These are phyloP conservation scores for Leishmania arabica DNA, from an alignment of 208 protist species.

Conservation along the genomic window DNA sequence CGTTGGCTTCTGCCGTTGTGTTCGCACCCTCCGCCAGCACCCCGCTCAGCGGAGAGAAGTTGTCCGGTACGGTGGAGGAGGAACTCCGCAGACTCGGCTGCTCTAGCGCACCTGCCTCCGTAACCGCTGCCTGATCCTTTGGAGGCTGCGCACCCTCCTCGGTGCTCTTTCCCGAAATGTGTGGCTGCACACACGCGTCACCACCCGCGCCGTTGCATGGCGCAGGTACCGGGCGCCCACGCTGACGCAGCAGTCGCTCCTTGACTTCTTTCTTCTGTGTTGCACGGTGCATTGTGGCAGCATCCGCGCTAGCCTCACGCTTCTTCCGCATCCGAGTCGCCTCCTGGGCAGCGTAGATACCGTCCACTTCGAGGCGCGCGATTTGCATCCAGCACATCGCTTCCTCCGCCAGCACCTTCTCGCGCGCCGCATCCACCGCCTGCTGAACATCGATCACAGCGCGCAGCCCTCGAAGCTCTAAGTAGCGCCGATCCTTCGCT, in stretches of 20 bases:
- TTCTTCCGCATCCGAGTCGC: conserved; percentile 14
- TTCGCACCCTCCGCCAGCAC: neutral
- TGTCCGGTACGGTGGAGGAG: conserved; percentile 18
- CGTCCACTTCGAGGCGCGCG: conserved; percentile 33
- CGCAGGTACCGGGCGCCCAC: neutral
- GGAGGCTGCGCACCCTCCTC: neutral
- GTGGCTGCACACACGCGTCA: neutral
- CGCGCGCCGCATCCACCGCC: conserved; percentile 27
- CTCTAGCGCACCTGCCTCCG: neutral
- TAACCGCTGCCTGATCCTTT: neutral
- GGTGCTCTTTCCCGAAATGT: neutral
- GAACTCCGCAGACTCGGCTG: neutral
- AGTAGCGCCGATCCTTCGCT: conserved; percentile 31
- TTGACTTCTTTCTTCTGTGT: conserved; percentile 15
- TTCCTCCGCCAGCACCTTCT: conserved; percentile 49
- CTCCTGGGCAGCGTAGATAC: conserved; percentile 35
- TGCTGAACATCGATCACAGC: conserved; percentile 29
- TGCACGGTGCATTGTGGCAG: conserved; percentile 10
- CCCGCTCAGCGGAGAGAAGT: neutral
- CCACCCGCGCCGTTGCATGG: neutral
- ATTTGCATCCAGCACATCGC: conserved; percentile 43
- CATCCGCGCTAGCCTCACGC: conserved; percentile 14
- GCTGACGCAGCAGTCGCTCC: conserved; percentile 16
- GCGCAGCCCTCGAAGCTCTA: conserved; percentile 21
- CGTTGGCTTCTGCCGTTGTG: neutral